Base-by-base conservation (phyloP, 768 basidiomycete genomes). In the Naganishia friedmannii region DNA sequence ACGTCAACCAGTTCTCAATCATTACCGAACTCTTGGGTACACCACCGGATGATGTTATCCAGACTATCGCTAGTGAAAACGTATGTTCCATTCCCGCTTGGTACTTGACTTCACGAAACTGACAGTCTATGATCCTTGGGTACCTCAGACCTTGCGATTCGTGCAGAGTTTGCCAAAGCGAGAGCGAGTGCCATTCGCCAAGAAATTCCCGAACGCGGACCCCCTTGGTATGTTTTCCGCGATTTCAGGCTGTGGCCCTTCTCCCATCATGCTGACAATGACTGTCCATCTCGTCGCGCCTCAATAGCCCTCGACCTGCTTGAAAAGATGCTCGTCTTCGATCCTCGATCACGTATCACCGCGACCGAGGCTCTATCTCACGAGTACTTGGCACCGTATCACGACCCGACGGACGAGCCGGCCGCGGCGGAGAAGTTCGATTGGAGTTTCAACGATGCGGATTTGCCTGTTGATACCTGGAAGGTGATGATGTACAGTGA, bases 401-500 rank as follows among this genome's bases (percentile, higher is more conserved):
- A 99, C 77, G 96, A 99, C 82, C 93, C 95, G 9, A 93, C 92
- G 2, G 96, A 99, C 79, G 96, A 99, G 79, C 96, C 96, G 10
- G 88, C 89, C 23, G 92, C 96, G 15, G 87, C 85, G 21, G 93
- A 97, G 79, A 89, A 90, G 78, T 99, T 99, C 77, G 96, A 99
- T 82, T 99, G 96, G 96, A 91, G 89, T 77, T 99, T 99, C 87
- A 99, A 99, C 82, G 96, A 99, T 73, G 96, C 96, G 23, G 96
- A 99, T 81, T 85, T 99, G 54, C 96, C 96, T 0, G 91, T 98
- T 13, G 96, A 99, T 77, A 95, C 92, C 0, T 99, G 96, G 96
- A 98, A 97, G 83, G 95, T 96, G 78, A 99, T 99, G 96, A 99
- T 99, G 95, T 98, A 98, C 84, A 90, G 89, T 76, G 95, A 99